Evolutionary conservation across 75 land plant species (phyloP), one percentile per base, ranked within the genome.

Genomic region (Selaginella tamariscina): DNA sequence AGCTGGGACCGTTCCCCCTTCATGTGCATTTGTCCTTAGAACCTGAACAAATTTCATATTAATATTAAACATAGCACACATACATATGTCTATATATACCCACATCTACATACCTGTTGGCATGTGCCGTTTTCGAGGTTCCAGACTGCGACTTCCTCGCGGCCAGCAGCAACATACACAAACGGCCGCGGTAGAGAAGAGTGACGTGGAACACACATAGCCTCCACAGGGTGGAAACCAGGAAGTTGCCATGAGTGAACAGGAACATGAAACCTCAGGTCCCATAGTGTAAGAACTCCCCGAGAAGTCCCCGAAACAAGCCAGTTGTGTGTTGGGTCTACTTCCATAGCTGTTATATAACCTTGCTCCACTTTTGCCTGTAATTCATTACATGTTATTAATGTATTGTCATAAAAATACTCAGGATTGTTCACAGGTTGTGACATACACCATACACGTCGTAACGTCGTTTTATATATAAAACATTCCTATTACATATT

Each of bases 151-250:
- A 95, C 88, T 71, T 95, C 92, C 72, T 95, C 82, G 39, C 72
- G 77, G 18, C 99, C 97, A n/a, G 93, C 99, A 82, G 97, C 87
- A 80, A 91, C 93, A 81, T 91, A 95, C 30, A 95, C 77, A 32
- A 84, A 81, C 0, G 99, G 92, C 57, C 86, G 81, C 28, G 84
- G 62, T 8, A 74, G 69, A 57, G 77, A 33, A 56, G 80, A 74
- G 23, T 76, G 24, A 9, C 74, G 31, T 8, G 75, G 56, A 33
- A 54, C 73, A 55, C 97, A 88, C 80, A 91, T 86, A 64, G 82
- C 84, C 70, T 95, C 97, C 29, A 95, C 75, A 27, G 88, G 84
- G 65, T 85, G 84, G 33, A 69, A 71, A 32, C 49, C 20, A 32
- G 97, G 74, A 76, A 82, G 87, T 65, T 82, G 82, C 99, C 99